These are phyloP conservation scores for Asterella californica DNA, from an alignment of 225 moss, liverwort and hornwort genomes.

Conservation along the genomic window DNA sequence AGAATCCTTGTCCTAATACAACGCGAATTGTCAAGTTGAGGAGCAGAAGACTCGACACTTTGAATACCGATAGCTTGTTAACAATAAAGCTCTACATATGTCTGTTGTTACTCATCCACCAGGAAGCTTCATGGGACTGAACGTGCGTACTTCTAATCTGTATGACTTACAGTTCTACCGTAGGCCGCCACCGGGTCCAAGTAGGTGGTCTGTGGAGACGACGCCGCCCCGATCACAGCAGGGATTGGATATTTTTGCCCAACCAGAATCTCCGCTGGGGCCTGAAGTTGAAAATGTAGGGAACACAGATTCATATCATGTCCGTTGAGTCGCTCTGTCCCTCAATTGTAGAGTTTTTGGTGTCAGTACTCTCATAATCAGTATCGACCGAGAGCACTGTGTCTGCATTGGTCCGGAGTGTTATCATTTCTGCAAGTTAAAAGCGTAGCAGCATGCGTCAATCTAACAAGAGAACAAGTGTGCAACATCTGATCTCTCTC, in stretches of 20 bases:
- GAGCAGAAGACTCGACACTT: background rate
- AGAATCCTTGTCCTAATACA: background rate
- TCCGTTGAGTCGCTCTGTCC: no score
- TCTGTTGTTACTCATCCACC: background rate
- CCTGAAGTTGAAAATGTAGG: slow-evolving; percentile 9
- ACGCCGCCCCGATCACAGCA: slow-evolving; percentile 37
- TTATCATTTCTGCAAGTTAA: no score
- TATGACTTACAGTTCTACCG: slow-evolving; percentile 22
- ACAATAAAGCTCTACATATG: background rate
- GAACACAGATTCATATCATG: background rate
- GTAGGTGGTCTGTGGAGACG: slow-evolving; percentile 61
- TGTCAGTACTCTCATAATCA: no score
- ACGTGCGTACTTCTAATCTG: background rate
- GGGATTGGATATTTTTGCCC: slow-evolving; percentile 9
- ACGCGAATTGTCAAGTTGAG: no score
- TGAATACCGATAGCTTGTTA: background rate
- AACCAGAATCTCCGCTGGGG: background rate
- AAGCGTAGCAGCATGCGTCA: no score
- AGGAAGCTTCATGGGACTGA: background rate
- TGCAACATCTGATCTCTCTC: no score
- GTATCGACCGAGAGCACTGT: no score
- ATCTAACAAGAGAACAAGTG: no score
- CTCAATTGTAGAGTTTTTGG: no score
- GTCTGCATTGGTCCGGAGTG: no score
- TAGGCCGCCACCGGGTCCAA: slow-evolving; percentile 32